These are phyloP conservation scores for Cystobasidiaceae sp. DNA, from an alignment of 1,284 basidiomycete species.

Conservation along the genomic window DNA sequence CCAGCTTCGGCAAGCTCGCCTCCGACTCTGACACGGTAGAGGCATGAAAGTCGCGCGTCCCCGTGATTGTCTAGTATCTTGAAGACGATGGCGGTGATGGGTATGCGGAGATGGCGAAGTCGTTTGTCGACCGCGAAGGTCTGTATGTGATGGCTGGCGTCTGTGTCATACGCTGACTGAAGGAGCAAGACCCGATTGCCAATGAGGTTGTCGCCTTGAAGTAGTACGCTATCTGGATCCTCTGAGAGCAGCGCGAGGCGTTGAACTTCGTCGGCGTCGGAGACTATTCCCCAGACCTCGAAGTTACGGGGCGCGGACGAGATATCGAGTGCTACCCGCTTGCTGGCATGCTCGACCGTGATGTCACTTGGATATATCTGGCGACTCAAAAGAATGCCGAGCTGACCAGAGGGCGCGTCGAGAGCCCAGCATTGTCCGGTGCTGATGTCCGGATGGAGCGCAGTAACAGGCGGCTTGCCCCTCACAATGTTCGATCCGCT, in stretches of 20 bases:
- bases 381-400: constrained; percentile 71
- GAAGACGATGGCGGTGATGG: constrained; percentile 74
- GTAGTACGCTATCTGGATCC: constrained; percentile 43
- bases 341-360: constrained; percentile 80
- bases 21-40: constrained; percentile 72
- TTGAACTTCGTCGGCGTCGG: constrained; percentile 63
- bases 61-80: constrained; percentile 82
- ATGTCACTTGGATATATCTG: constrained; percentile 67
- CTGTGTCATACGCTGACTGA: constrained; percentile 71
- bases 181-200: constrained; percentile 65
- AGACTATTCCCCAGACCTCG: constrained; percentile 82
- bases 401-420: constrained; percentile 64
- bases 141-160: constrained; percentile 66
- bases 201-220: constrained; percentile 30
- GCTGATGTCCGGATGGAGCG: constrained; percentile 74
- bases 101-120: constrained; percentile 63
- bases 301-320: constrained; percentile 75
- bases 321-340: constrained; percentile 69
- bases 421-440: constrained; percentile 93
- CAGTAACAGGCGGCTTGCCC: constrained; percentile 74
- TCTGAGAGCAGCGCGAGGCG: constrained; percentile 54
- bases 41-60: constrained; percentile 70
- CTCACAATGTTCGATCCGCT: constrained; percentile 56
- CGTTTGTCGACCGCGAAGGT: constrained; percentile 72
- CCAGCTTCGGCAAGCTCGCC: constrained; percentile 3